These are phyloP conservation scores for Phytophthora crassamura DNA, from an alignment of 352 stramenopile genomes.

Conservation along the genomic window DNA sequence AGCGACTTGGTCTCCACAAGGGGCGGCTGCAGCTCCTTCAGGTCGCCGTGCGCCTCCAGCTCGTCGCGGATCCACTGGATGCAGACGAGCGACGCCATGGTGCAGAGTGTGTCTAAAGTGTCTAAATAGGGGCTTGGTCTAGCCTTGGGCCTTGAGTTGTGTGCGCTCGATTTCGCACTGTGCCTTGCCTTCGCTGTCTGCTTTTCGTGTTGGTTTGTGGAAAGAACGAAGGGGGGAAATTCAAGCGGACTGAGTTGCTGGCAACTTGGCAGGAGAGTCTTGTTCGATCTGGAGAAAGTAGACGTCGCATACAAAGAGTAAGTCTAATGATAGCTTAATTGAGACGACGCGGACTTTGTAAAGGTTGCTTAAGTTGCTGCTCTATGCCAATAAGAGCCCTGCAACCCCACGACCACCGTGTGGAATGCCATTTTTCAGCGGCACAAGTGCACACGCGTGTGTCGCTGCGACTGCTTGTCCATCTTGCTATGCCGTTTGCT, in stretches of 20 bases:
- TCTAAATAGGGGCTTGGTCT: background rate
- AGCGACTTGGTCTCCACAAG: conserved; percentile 45
- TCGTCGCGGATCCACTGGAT: conserved; percentile 74
- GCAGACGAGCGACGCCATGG: conserved; percentile 37
- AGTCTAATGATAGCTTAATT: too few relatives aligned
- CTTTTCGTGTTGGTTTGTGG: conserved; percentile 17
- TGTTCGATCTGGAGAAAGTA: too few relatives aligned
- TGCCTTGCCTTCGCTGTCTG: conserved; percentile 18
- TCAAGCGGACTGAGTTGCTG: background rate
- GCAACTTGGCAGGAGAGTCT: too few relatives aligned
- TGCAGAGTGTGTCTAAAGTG: background rate
- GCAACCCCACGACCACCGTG: conserved; percentile 20
- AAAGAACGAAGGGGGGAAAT: background rate
- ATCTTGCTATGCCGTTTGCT: conserved; percentile 9
- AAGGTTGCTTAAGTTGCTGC: background rate
- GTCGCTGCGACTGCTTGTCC: background rate
- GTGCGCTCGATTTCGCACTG: conserved; percentile 21
- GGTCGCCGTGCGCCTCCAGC: conserved; percentile 43
- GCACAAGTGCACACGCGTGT: conserved; percentile 6
- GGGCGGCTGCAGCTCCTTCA: conserved; percentile 39
- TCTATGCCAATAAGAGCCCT: conserved; percentile 23
- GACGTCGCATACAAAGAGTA: too few relatives aligned
- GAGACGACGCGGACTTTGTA: too few relatives aligned
- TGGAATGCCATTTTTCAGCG: conserved; percentile 35
- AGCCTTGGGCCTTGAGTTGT: background rate